Base-by-base conservation (phyloP, 768 basidiomycete genomes). In the Boletus rubescentipes region DNA sequence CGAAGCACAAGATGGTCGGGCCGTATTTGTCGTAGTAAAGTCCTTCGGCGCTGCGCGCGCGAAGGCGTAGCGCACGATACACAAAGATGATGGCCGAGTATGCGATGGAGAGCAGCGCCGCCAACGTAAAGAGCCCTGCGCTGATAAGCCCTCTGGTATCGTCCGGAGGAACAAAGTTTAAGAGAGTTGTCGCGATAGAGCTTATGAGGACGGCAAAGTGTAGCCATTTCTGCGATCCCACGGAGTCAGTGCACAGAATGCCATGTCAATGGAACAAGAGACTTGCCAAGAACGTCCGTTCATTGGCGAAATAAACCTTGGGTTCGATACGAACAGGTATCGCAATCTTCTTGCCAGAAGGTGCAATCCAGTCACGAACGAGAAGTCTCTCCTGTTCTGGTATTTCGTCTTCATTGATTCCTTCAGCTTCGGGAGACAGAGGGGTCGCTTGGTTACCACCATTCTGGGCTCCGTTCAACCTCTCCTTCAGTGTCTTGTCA, bases 281-380 rank as follows among this genome's bases (percentile, higher is more conserved):
- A 77, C 92, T 72, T 69, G 91, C 93, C 73, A 95, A 69, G 79
- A 94, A 96, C 14, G 95, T 98, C 56, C 96, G 80, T 72, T 98
- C 95, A 35, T 88, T 86, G 7, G 97, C 97, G 68, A 98, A 99
- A 67, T 95, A 96, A 4, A 97, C 94, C 74, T 99, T 99, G 29
- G 97, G 97, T 70, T 99, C 97, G 43, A 99, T 83, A 49, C 97
- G 83, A n/a, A 99, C 89, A 23, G 96, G 94, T 3, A 98, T 84
- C 0, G 93, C 84, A 53, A 99, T 95, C 59, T 81, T 79, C 77
- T 98, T 98, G 11, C 95, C 95, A 38, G 79, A 73, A 0, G 91
- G 89, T 1, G 95, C 96, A 23, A 68, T 75, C 86, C 87, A 91
- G 54, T 83, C 81, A 51, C 86, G 77, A 48, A 79, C 81, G 43